These are phyloP conservation scores for Magnusiomyces tetraspermus DNA, from an alignment of 1,139 yeast species.

Conservation along the genomic window DNA sequence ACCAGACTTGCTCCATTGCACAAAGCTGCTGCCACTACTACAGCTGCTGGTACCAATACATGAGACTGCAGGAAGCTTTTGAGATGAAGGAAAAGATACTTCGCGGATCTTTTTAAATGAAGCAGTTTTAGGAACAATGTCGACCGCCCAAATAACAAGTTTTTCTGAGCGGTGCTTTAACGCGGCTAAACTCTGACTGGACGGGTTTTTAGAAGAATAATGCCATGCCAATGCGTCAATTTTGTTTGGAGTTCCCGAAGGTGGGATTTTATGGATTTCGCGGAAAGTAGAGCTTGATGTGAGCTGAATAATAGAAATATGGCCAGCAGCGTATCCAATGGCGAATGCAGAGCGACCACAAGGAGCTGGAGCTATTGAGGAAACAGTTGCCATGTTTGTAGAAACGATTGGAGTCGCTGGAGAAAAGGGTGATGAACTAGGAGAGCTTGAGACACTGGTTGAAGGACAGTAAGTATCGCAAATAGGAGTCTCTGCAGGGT, in stretches of 20 bases:
- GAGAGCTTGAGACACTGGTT: too few species aligned
- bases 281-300: not conserved
- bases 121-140: conserved; percentile 4
- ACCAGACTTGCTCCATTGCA: conserved; percentile 16
- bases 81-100: conserved; percentile 10
- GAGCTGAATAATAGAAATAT: conserved; percentile 8
- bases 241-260: conserved; percentile 8
- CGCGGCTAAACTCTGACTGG: conserved; percentile 12
- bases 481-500: conserved; percentile 1
- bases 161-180: conserved; percentile 11
- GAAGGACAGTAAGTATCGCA: too few species aligned
- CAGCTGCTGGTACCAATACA: not conserved
- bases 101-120: conserved; percentile 13
- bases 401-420: too few species aligned
- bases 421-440: not conserved
- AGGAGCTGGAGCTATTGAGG: conserved; percentile 15
- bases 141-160: conserved; percentile 13
- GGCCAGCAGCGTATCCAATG: conserved; percentile 14
- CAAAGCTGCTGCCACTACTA: conserved; percentile 4
- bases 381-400: conserved; percentile 6
- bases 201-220: conserved; percentile 11
- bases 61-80: conserved; percentile 8
- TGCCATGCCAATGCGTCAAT: conserved; percentile 14
- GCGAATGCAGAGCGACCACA: conserved; percentile 13
- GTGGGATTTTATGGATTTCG: conserved; percentile 1